Evolutionary conservation across 306 rosid species (phyloP).

Genomic region (Hippophae gyantsensis): DNA sequence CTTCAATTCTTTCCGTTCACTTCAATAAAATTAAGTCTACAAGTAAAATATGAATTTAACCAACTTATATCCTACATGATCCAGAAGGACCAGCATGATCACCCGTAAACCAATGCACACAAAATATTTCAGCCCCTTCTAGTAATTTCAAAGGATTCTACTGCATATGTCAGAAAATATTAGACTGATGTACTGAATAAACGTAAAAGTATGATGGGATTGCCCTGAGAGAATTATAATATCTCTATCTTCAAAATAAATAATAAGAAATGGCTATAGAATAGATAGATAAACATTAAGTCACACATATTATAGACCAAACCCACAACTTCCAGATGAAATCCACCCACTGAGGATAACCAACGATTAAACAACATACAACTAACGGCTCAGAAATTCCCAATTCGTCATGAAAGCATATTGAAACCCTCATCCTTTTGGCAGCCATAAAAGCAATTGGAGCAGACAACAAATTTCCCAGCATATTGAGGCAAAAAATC

Average conservation of each 20-base stretch:
- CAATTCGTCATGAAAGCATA: not conserved
- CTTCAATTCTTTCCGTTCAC: too few relatives aligned
- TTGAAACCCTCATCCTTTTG: not conserved
- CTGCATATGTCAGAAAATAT: not conserved
- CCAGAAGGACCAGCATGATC: too few relatives aligned
- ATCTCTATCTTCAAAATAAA: not conserved
- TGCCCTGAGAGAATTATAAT: not conserved
- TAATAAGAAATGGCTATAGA: not conserved
- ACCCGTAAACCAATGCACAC: too few relatives aligned
- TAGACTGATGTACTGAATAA: not conserved
- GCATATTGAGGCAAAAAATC: not conserved
- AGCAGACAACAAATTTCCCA: not conserved
- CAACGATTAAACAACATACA: constrained; percentile 3
- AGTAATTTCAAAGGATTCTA: too few relatives aligned
- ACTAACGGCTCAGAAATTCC: not conserved
- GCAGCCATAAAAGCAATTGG: constrained; percentile 1
- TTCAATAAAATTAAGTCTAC: too few relatives aligned
- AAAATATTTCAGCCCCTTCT: too few relatives aligned
- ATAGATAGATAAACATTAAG: constrained; percentile 1
- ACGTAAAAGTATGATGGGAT: too few relatives aligned
- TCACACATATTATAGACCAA: constrained; percentile 4
- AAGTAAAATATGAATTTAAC: too few relatives aligned
- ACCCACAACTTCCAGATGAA: constrained; percentile 2
- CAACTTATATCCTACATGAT: too few relatives aligned
- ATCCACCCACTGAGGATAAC: not conserved